Base-by-base conservation (phyloP, 2,329 filamentous ascomycete species). In the Alternaria ventricosa region DNA sequence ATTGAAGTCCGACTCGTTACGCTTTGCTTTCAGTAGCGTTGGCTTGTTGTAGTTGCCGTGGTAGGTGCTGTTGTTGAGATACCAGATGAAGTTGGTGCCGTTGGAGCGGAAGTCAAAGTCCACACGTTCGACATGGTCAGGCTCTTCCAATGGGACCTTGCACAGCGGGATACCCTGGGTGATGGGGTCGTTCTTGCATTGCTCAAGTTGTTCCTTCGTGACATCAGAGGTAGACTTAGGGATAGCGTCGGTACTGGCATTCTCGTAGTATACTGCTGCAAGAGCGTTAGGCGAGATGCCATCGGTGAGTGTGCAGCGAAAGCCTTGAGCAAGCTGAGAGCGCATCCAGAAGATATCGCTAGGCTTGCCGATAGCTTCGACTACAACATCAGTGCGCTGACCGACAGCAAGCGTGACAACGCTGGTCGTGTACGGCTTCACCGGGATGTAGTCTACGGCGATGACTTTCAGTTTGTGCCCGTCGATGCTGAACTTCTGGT, bases 181-280 rank as follows among this genome's bases (percentile, higher is more conserved):
- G 18, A 64, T 51, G 5, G 56, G 55, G 46, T 71, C 67, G 22
- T 71, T 71, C 57, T 71, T 64, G 64, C 67, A 73, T 27, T 58
- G 47, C 8, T 66, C 59, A 6, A 71, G 64, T 36, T 71, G 68
- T 4, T 33, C 69, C 27, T 70, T 41, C 5, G 71, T 72, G 23
- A 71, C 70, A 22, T 61, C 54, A 3, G 70, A 69, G 44, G 84
- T 87, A 4, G 77, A 60, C 9, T 60, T 81, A 0, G 90, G 90
- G 2, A 81, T 60, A 18, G 80, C 75, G 47, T 76, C 79, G 2
- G 81, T 82, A 70, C 90, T 82, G 9, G 88, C 86, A 10, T 82
- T 72, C 46, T 90, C 83, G 75, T 92, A 93, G 79, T 90, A 90
- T 55, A 93, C 83, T 10, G 85, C 87, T 0, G 89, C 91, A 1